Percentiles rank a stretch among this genome's conserved stretches.
These are phyloP conservation scores for Nephelium lappaceum DNA, from an alignment of 345 rosid species.

Conservation along the genomic window DNA sequence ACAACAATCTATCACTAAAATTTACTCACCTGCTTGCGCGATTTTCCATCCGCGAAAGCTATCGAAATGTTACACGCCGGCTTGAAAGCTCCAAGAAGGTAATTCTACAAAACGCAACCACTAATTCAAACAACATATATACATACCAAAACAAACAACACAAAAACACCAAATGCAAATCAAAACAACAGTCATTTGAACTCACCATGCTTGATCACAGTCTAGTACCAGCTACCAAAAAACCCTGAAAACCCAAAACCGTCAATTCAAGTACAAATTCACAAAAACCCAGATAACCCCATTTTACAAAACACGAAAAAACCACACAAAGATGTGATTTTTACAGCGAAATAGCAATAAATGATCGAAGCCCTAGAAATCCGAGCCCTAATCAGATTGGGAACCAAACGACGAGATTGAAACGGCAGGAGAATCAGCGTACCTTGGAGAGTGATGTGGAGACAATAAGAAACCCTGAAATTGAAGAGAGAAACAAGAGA, in stretches of 20 bases:
- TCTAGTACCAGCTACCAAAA: not conserved
- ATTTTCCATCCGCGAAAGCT: slow-evolving; percentile 77
- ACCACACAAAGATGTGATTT: not conserved
- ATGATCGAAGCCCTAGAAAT: not conserved
- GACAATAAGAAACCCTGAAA: not conserved
- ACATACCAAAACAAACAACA: not conserved
- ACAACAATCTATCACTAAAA: not conserved
- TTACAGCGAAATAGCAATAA: not conserved
- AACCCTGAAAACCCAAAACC: not conserved
- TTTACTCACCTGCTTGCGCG: slow-evolving; percentile 70
- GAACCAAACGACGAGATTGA: not conserved
- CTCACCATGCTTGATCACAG: slow-evolving; percentile 31
- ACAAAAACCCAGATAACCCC: not conserved
- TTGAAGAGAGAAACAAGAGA: not conserved
- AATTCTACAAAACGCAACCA: slow-evolving; percentile 56
- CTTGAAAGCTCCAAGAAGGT: slow-evolving; percentile 94
- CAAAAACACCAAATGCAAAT: not conserved
- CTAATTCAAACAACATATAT: not conserved
- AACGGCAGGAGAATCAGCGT: not conserved
- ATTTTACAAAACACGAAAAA: not conserved
- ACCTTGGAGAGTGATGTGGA: slow-evolving; percentile 2
- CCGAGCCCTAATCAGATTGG: not conserved
- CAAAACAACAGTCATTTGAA: not conserved
- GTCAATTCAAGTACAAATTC: slow-evolving; percentile 6
- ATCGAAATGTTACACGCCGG: slow-evolving; percentile 79